These are phyloP conservation scores for Claviceps sp. DNA, from an alignment of 2,329 filamentous ascomycete species.

Conservation along the genomic window DNA sequence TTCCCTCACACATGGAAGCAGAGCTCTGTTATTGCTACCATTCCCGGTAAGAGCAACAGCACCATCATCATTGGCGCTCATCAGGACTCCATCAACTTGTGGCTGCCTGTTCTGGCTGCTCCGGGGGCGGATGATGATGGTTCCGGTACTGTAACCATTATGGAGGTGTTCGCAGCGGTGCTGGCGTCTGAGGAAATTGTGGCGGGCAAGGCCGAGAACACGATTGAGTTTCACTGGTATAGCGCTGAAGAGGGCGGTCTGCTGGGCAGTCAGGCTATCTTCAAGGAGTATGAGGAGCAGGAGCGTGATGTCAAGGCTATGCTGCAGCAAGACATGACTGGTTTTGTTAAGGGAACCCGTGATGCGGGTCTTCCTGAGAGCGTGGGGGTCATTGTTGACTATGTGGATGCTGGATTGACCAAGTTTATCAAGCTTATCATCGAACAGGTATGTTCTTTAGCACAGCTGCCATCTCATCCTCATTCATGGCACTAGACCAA, in stretches of 20 bases:
- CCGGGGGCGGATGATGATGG: slow-evolving; percentile 95
- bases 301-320: slow-evolving; percentile 78
- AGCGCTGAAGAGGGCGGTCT: slow-evolving; percentile 80
- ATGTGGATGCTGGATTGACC: slow-evolving; percentile 69
- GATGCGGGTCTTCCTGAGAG: slow-evolving; percentile 72
- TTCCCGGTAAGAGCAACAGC: slow-evolving; percentile 72
- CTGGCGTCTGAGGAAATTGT: slow-evolving; percentile 59
- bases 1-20: slow-evolving; percentile 84
- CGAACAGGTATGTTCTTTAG: slow-evolving; percentile 28
- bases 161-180: slow-evolving; percentile 77
- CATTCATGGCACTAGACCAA: too few relatives aligned
- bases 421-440: slow-evolving; percentile 85
- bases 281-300: slow-evolving; percentile 62
- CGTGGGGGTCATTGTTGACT: slow-evolving; percentile 88
- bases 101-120: slow-evolving; percentile 69
- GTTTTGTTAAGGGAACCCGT: slow-evolving; percentile 69
- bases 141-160: slow-evolving; percentile 83
- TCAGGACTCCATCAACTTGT: slow-evolving; percentile 91
- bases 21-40: slow-evolving; percentile 78
- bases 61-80: slow-evolving; percentile 86
- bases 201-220: slow-evolving; percentile 63
- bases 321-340: slow-evolving; percentile 98
- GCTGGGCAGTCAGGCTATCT: slow-evolving; percentile 81
- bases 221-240: slow-evolving; percentile 95
- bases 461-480: not conserved